Conservation (phyloP, 176 grass and related monocot genomes). For the Ampelocalamus luodianensis region DNA sequence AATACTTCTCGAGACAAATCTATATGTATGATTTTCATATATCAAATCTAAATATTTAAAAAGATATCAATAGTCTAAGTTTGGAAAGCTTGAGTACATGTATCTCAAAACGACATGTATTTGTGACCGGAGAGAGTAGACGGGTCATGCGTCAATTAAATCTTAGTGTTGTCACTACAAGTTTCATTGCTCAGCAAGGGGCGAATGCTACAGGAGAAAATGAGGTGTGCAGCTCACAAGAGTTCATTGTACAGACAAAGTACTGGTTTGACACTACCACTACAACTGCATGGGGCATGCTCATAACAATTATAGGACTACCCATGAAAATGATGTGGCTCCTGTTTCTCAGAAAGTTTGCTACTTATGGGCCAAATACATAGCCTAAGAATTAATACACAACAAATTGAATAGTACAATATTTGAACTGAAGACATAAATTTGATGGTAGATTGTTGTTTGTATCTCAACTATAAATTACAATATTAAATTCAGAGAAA, state of each 20-base stretch:
- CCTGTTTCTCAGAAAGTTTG: background rate
- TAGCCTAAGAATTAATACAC: background rate
- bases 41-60: no score
- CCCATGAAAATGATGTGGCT: background rate
- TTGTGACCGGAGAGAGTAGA: no score
- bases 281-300: background rate
- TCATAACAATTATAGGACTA: slow-evolving; percentile 14
- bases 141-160: slow-evolving; percentile 11
- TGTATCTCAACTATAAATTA: background rate
- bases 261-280: background rate
- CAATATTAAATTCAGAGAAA: background rate
- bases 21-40: no score
- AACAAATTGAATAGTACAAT: background rate
- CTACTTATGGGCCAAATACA: background rate
- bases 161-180: slow-evolving; percentile 9
- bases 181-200: background rate
- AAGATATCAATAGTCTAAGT: no score
- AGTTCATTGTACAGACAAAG: background rate
- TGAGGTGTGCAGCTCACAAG: background rate
- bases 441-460: background rate
- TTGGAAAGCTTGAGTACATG: background rate
- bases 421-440: no score
- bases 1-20: no score
- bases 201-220: background rate
- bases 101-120: no score